These are phyloP conservation scores for Russula sp. DNA, from an alignment of 768 basidiomycete genomes.

Conservation along the genomic window DNA sequence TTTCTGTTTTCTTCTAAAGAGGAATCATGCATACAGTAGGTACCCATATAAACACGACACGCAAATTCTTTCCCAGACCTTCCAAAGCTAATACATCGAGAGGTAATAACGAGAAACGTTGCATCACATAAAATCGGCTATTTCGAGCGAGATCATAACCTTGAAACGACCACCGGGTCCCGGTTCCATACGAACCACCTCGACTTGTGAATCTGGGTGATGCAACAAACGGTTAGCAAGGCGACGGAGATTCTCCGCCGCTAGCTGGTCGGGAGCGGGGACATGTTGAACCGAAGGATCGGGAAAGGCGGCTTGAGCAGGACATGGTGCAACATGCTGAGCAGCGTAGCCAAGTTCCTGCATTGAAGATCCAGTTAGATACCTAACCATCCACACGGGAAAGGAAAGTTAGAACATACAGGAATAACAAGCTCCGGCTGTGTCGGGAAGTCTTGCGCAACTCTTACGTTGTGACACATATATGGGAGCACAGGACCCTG, in stretches of 20 bases:
- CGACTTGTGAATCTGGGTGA: background rate
- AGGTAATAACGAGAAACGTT: background rate
- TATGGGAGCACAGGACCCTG: background rate
- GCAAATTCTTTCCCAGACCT: too few species aligned
- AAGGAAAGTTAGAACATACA: background rate
- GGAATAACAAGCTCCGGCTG: background rate
- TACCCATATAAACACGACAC: too few species aligned
- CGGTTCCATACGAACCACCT: background rate
- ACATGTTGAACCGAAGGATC: background rate
- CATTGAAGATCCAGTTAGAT: background rate
- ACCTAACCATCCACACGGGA: too few species aligned
- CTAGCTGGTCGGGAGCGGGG: background rate
- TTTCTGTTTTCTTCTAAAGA: too few species aligned
- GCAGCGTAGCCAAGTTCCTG: background rate
- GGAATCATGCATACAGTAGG: too few species aligned
- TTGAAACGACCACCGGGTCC: background rate
- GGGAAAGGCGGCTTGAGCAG: background rate
- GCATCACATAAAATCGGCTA: background rate
- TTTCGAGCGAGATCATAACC: slow-evolving; percentile 1
- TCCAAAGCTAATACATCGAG: background rate
- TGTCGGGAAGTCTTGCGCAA: background rate
- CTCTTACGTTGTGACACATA: background rate
- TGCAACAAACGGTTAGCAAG: background rate
- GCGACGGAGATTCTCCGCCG: background rate
- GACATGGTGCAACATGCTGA: background rate